Evolutionary conservation across 2,329 filamentous ascomycete genomes (phyloP), one percentile per base, ranked within the genome.

Genomic region (Fusarium sp.): DNA sequence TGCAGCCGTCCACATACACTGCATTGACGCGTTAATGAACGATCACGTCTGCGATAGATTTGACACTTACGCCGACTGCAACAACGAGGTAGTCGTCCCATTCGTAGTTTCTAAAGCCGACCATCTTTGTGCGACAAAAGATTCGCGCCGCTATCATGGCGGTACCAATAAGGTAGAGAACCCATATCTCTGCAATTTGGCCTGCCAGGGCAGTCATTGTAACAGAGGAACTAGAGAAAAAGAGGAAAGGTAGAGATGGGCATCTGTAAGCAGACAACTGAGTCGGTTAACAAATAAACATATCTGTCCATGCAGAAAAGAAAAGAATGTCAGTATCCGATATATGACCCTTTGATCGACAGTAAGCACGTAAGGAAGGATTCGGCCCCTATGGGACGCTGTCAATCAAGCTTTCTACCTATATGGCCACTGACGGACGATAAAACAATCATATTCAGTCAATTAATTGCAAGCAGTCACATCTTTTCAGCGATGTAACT

Each of bases 161-260:
- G 18, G 69, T 74, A 2, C 78, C 79, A 6, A 79, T 43, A 6
- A 65, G 49, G 57, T 76, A 80, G n/a, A 80, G 72, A 45, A 73
- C 65, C 79, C 78, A 80, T 72, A 78, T 78, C 50, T 80, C 78
- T 4, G 73, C 71, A 17, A 77, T 47, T 17, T 71, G 69, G 6
- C 42, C 42, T 13, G 57, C 23, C 1, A 52, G 11, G 3, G 33
- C 23, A 9, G 52, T 37, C 59, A 63, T 64, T 6, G 23, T 47
- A 10, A 18, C 17, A 15, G 14, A 14, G 3, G 1, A 20, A 29
- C 17, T 36, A 9, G 35, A 9, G 11, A 39, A 27, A 3, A 3
- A 15, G 11, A 14, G 29, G 13, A 29, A 15, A 17, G 10, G 15
- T 4, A 31, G 20, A 11, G 11, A 35, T 23, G 11, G 5, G 5